Percentiles rank a stretch among this genome's conserved stretches.
phyloP scores from a whole-genome alignment of 371 early-diverging fungal genomes.

The Smittium culicis region DNA sequence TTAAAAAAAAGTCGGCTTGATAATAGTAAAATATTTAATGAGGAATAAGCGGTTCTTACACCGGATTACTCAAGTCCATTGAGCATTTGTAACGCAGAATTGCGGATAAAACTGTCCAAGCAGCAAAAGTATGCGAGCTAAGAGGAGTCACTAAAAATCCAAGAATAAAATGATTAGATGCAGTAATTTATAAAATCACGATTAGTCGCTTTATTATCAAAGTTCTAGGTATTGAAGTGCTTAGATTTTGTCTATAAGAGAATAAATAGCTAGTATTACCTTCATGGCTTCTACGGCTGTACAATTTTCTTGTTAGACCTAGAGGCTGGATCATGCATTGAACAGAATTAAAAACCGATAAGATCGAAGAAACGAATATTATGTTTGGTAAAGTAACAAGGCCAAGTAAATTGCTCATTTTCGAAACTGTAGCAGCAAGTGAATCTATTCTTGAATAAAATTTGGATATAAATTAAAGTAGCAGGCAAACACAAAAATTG shows the following conservation, averaged over 20 bases:
- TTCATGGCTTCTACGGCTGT: slow-evolving; percentile 27
- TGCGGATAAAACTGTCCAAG: slow-evolving; percentile 32
- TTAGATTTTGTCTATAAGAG: too few species aligned
- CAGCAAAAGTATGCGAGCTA: slow-evolving; percentile 30
- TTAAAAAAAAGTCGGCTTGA: too few species aligned
- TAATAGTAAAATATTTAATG: too few species aligned
- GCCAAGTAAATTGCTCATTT: too few species aligned
- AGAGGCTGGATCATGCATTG: slow-evolving; percentile 27
- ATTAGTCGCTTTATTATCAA: too few species aligned
- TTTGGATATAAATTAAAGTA: too few species aligned
- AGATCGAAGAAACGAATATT: slow-evolving; percentile 25
- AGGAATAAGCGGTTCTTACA: too few species aligned
- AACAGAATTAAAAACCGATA: slow-evolving; percentile 28
- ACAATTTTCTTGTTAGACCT: slow-evolving; percentile 26
- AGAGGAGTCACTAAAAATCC: slow-evolving; percentile 21
- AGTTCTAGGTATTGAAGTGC: too few species aligned
- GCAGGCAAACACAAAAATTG: too few species aligned
- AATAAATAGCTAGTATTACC: too few species aligned
- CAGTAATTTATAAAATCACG: background rate
- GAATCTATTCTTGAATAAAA: too few species aligned
- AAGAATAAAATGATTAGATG: background rate
- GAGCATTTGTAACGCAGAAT: slow-evolving; percentile 30
- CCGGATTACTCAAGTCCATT: slow-evolving; percentile 25
- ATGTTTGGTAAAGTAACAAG: slow-evolving; percentile 28
- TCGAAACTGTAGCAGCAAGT: too few species aligned